phyloP scores from a whole-genome alignment of 2,329 filamentous ascomycete species.

The Gnomoniopsis smithogilvyi region DNA sequence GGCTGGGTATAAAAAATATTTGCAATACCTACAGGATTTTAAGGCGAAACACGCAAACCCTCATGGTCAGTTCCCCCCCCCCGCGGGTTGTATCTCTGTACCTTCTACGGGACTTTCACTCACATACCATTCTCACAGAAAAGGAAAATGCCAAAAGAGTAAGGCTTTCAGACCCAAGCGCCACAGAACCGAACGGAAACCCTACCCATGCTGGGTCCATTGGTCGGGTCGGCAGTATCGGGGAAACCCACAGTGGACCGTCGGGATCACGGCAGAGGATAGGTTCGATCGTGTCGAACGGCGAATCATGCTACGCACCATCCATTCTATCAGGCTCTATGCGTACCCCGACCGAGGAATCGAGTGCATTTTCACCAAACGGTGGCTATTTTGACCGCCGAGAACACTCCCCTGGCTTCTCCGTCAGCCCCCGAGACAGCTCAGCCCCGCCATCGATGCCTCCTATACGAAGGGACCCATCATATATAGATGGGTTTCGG shows the following conservation, averaged over 20 bases:
- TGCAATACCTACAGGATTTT: constrained; percentile 72
- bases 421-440: constrained; percentile 22
- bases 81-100: not conserved
- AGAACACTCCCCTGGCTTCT: constrained; percentile 27
- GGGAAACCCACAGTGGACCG: constrained; percentile 24
- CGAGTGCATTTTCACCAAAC: constrained; percentile 38
- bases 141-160: constrained; percentile 48
- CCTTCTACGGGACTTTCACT: not conserved
- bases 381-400: constrained; percentile 33
- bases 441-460: constrained; percentile 22
- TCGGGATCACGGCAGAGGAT: constrained; percentile 44
- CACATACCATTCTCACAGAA: constrained; percentile 28
- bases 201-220: constrained; percentile 45
- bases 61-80: constrained; percentile 44
- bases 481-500: constrained; percentile 25
- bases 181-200: constrained; percentile 31
- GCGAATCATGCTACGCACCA: constrained; percentile 43
- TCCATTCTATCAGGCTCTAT: constrained; percentile 33
- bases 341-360: constrained; percentile 39
- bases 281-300: constrained; percentile 43
- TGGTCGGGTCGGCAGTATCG: constrained; percentile 19
- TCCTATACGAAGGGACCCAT: constrained; percentile 20
- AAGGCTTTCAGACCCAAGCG: constrained; percentile 40
- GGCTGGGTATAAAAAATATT: constrained; percentile 63
- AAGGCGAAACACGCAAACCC: constrained; percentile 65